Evolutionary conservation across 306 rosid genomes (phyloP), one percentile per base, ranked within the genome.

Genomic region (Pachyrhizus erosus): DNA sequence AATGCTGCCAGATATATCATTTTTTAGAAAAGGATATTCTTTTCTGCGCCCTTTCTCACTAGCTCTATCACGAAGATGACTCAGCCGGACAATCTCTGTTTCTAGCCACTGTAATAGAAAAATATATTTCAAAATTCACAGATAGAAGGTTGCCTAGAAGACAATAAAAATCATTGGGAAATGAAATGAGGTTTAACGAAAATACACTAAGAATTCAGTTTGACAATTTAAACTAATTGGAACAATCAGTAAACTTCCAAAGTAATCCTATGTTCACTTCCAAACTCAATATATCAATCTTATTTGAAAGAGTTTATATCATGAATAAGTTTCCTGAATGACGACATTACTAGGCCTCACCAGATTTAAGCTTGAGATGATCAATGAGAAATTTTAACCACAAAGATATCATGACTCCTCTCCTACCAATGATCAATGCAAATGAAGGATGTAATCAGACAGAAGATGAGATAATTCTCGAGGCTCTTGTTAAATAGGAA

Each of bases 11-110:
- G 62, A 75, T 55, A 80, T n/a, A 68, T 80, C 34, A 27, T 7
- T 21, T 27, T 77, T 21, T 20, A 54, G 29, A 82, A 80, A 93
- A 96, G 99, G 99, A 96, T 96, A 96, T 96, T 96, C 98, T 84
- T 94, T 96, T 79, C 94, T 84, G 18, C 91, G 94, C 51, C 99
- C 99, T 78, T 86, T 92, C 83, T 96, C 99, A 87, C 99, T 96
- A 70, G 99, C 99, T 89, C 99, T 95, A 85, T 96, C 99, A 79
- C 99, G 92, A 84, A 96, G 99, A 87, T 96, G 99, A 80, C 91
- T 89, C 66, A 96, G 92, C 86, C 99, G 89, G 57, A 94, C 89
- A 31, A 80, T 89, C 91, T 96, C 99, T 4, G 97, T 82, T 86
- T 96, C 99, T 52, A 96, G 77, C 98, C 98, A 96, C 99, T 96